Percentiles rank a stretch among this genome's conserved stretches.
phyloP scores from a whole-genome alignment of 1,284 basidiomycete species.

The Exobasidium cylindrosporum region DNA sequence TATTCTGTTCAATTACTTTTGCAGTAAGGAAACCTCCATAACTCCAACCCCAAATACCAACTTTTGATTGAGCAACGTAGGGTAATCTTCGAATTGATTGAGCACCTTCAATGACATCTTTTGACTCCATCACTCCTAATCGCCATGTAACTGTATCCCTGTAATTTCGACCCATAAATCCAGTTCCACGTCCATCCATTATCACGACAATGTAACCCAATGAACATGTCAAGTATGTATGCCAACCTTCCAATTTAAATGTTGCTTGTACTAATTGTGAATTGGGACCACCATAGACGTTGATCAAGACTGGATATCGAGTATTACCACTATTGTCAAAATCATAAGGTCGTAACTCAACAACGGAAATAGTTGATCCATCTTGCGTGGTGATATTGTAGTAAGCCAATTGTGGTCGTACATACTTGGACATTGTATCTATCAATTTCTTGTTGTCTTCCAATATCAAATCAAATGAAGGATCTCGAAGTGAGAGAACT shows the following conservation, averaged over 20 bases:
- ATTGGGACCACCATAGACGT: slow-evolving; percentile 77
- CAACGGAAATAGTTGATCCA: slow-evolving; percentile 71
- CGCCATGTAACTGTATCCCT: slow-evolving; percentile 79
- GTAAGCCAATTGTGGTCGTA: slow-evolving; percentile 67
- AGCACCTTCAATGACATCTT: slow-evolving; percentile 82
- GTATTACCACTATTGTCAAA: slow-evolving; percentile 89
- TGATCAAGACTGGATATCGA: slow-evolving; percentile 74
- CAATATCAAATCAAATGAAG: slow-evolving; percentile 62
- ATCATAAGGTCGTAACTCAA: slow-evolving; percentile 82
- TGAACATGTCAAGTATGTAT: slow-evolving; percentile 76
- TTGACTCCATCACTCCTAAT: slow-evolving; percentile 78
- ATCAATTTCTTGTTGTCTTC: slow-evolving; percentile 73
- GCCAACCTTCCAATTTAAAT: slow-evolving; percentile 62
- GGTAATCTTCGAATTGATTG: slow-evolving; percentile 59
- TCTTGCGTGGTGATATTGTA: slow-evolving; percentile 34
- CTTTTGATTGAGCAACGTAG: slow-evolving; percentile 74
- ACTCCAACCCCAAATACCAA: slow-evolving; percentile 66
- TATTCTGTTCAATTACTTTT: slow-evolving; percentile 61
- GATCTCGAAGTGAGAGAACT: slow-evolving; percentile 66
- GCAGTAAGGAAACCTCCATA: slow-evolving; percentile 44
- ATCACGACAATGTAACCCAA: slow-evolving; percentile 80
- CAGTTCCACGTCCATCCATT: slow-evolving; percentile 92
- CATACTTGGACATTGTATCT: slow-evolving; percentile 68
- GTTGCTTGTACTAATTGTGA: slow-evolving; percentile 60
- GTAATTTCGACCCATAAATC: slow-evolving; percentile 76